These are phyloP conservation scores for Calonectria hawksworthii DNA, from an alignment of 2,329 filamentous ascomycete genomes.

Conservation along the genomic window DNA sequence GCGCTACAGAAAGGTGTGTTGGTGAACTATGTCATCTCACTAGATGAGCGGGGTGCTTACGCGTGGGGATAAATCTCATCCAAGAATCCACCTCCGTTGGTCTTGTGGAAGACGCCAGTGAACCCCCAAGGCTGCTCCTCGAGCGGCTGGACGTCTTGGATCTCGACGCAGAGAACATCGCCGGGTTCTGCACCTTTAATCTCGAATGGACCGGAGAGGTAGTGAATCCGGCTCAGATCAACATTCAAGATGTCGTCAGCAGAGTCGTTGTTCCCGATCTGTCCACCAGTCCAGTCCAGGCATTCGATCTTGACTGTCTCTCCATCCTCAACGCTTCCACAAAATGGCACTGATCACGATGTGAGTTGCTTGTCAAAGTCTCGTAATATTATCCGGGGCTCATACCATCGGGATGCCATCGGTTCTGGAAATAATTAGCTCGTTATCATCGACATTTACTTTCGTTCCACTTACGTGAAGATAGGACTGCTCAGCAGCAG, in stretches of 20 bases:
- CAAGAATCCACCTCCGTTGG: conserved; percentile 90
- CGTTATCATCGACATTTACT: background rate
- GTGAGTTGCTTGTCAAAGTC: background rate
- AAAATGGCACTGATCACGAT: conserved; percentile 74
- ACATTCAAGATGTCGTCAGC: conserved; percentile 91
- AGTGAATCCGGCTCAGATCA: conserved; percentile 88
- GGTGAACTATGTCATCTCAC: background rate
- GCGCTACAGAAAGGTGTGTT: conserved; percentile 46
- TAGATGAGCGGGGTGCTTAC: conserved; percentile 58
- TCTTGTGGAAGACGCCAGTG: conserved; percentile 83
- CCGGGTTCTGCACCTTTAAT: conserved; percentile 87
- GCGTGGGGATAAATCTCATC: conserved; percentile 89
- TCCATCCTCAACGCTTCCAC: conserved; percentile 80
- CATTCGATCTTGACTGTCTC: conserved; percentile 97
- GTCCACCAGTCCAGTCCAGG: conserved; percentile 86
- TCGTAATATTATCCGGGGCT: background rate
- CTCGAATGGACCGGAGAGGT: conserved; percentile 90
- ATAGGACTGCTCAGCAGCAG: conserved; percentile 43
- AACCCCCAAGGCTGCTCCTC: conserved; percentile 92
- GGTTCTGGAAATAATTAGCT: conserved; percentile 72
- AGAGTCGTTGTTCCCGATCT: conserved; percentile 89
- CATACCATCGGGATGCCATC: conserved; percentile 93
- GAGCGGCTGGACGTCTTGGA: conserved; percentile 93
- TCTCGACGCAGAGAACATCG: conserved; percentile 88
- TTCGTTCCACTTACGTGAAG: conserved; percentile 41